Evolutionary conservation across 495 filamentous ascomycete species (phyloP), one percentile per base, ranked within the genome.

Genomic region (Xylaria longipes): DNA sequence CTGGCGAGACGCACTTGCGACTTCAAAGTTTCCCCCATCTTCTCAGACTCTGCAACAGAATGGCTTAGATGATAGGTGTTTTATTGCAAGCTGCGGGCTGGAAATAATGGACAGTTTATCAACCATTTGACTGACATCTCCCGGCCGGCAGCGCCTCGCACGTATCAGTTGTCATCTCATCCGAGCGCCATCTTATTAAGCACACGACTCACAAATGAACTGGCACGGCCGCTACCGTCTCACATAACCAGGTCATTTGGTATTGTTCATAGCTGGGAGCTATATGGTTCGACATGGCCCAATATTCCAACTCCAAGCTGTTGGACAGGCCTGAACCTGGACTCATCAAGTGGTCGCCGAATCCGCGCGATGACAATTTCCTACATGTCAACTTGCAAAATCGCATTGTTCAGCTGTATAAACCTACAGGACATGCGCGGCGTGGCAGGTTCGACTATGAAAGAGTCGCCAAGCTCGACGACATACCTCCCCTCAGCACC

Each of bases 301-400:
- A 79, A 56, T 79, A 79, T 64, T 43, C 73, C 41, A 67, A 71
- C 58, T 74, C 72, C 7, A 79, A 75, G 60, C 29, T 71, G 39
- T 84, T 87, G 85, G 87, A 89, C 71, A 82, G 86, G 29, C 83
- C 83, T 12, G 87, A 88, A 48, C 80, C 82, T 8, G 86, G 86
- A 12, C 78, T 89, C 63, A 91, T 98, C 76, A 90, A 94, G 74
- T 98, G 94, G 94, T 98, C 96, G 29, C 91, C 94, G 50, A 93
- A 91, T 74, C 90, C 93, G 22, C 79, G 80, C 1, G 75, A 88
- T 79, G 77, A 87, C 84, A 76, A 85, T 20, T 98, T 98, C 75
- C 86, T 98, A 50, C 89, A 93, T 61, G 91, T 97, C 77, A 97
- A 98, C 79, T 85, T 96, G 39, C 89, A 89, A 56, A 89, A 92